Evolutionary conservation across 768 basidiomycete species (phyloP).

Genomic region (Pisolithus orientalis): DNA sequence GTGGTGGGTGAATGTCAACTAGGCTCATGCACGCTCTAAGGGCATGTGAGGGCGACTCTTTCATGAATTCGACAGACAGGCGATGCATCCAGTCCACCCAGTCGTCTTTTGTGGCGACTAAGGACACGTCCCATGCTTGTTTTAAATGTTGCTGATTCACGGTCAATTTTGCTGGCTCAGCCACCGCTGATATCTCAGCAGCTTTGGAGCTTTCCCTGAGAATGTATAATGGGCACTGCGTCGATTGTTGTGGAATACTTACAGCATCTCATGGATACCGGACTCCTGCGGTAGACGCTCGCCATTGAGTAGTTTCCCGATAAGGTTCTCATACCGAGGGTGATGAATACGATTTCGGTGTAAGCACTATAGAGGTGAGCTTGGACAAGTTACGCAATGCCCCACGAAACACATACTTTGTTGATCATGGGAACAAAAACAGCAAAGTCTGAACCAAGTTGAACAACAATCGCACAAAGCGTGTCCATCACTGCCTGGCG

Average conservation of each 20-base stretch:
- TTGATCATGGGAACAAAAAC: constrained; percentile 97
- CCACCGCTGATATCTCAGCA: constrained; percentile 74
- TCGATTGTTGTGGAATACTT: constrained; percentile 19
- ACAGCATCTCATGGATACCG: constrained; percentile 64
- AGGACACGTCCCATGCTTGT: constrained; percentile 89
- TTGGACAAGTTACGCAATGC: neutral
- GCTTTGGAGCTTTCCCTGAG: constrained; percentile 54
- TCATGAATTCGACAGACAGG: constrained; percentile 92
- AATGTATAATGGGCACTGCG: neutral
- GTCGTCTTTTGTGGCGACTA: constrained; percentile 71
- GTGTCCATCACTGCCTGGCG: constrained; percentile 88
- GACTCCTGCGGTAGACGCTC: constrained; percentile 88
- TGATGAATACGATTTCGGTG: constrained; percentile 73
- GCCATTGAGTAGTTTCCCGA: constrained; percentile 84
- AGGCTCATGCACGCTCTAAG: constrained; percentile 92
- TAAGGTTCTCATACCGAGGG: constrained; percentile 79
- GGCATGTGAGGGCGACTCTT: constrained; percentile 97
- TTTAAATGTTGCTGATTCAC: constrained; percentile 98
- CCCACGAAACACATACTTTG: constrained; percentile 49
- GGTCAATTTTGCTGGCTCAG: constrained; percentile 81
- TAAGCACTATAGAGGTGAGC: constrained; percentile 48
- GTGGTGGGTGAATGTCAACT: constrained; percentile 84
- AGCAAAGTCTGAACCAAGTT: constrained; percentile 94
- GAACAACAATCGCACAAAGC: constrained; percentile 84
- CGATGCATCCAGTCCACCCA: constrained; percentile 96